A percentile compares a stretch with the other conserved stretches of the same genome.
phyloP scores from a whole-genome alignment of 768 basidiomycete genomes.

The Chalciporus pseudorubinellus region DNA sequence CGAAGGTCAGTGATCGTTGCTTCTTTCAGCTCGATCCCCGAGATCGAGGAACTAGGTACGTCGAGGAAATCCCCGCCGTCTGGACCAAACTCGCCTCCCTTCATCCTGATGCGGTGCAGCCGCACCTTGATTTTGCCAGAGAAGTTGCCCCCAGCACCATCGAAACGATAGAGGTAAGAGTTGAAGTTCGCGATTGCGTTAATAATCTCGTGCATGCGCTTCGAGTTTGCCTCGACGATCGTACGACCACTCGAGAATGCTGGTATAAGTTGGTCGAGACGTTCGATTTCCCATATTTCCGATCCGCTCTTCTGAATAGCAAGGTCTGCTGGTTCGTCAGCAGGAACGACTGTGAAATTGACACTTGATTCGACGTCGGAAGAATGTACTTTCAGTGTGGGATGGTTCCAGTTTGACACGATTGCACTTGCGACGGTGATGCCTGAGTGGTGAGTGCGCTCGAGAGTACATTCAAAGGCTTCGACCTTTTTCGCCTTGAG shows the following conservation, averaged over 20 bases:
- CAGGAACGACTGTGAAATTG: conserved; percentile 7
- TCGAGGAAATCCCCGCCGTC: conserved; percentile 12
- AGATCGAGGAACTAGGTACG: background rate
- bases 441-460: conserved; percentile 1
- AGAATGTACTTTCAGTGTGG: conserved; percentile 10
- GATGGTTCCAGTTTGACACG: conserved; percentile 14
- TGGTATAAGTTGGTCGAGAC: conserved; percentile 13
- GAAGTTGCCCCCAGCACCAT: conserved; percentile 2
- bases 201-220: conserved; percentile 6
- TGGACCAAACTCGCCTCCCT: conserved; percentile 1
- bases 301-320: background rate
- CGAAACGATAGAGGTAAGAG: conserved; percentile 6
- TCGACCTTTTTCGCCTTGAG: conserved; percentile 15
- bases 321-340: conserved; percentile 9
- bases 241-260: conserved; percentile 3
- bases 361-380: background rate
- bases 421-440: conserved; percentile 7
- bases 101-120: conserved; percentile 5
- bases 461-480: conserved; percentile 15
- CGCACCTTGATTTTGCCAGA: conserved; percentile 12
- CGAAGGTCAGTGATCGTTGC: conserved; percentile 12
- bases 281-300: conserved; percentile 15
- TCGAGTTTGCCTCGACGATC: conserved; percentile 1
- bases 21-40: conserved; percentile 6
- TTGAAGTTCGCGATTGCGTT: conserved; percentile 20